Conservation (phyloP, 176 grass and related monocot genomes). For the Oryza coarctata region DNA sequence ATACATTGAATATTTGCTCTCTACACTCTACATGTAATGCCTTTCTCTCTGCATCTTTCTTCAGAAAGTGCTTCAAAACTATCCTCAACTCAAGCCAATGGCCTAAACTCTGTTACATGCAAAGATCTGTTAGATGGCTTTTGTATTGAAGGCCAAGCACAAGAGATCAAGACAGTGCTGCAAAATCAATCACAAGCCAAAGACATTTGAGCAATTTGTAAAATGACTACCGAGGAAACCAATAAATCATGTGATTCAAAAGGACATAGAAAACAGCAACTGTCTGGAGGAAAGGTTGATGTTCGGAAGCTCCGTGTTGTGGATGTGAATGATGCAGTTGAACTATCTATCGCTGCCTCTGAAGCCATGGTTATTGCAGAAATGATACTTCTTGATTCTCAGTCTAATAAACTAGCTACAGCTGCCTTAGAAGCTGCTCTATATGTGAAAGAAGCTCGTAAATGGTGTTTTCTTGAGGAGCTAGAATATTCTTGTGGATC, state of each 20-base stretch:
- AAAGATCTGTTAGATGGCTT: neutral
- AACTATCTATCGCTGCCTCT: constrained; percentile 88
- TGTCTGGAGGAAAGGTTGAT: constrained; percentile 34
- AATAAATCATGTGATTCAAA: constrained; percentile 30
- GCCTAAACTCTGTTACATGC: constrained; percentile 33
- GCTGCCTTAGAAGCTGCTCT: constrained; percentile 62
- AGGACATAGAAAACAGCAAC: constrained; percentile 27
- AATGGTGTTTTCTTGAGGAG: constrained; percentile 42
- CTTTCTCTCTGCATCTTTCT: constrained; percentile 74
- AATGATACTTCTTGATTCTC: constrained; percentile 39
- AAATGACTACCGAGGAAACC: constrained; percentile 28
- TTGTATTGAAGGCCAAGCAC: constrained; percentile 38
- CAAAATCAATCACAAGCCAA: constrained; percentile 27
- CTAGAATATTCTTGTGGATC: constrained; percentile 38
- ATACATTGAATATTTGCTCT: neutral
- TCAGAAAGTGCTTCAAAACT: constrained; percentile 40
- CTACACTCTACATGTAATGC: constrained; percentile 42
- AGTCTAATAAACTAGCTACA: constrained; percentile 38
- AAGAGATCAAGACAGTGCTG: constrained; percentile 9
- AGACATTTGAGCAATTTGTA: neutral
- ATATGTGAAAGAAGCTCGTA: constrained; percentile 70
- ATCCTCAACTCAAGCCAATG: constrained; percentile 36
- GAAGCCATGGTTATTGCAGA: constrained; percentile 91
- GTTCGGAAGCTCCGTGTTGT: constrained; percentile 43
- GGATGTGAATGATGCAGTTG: constrained; percentile 63